These are phyloP conservation scores for Chrysanthemum lavandulifolium DNA, from an alignment of 129 eudicot species.

Conservation along the genomic window DNA sequence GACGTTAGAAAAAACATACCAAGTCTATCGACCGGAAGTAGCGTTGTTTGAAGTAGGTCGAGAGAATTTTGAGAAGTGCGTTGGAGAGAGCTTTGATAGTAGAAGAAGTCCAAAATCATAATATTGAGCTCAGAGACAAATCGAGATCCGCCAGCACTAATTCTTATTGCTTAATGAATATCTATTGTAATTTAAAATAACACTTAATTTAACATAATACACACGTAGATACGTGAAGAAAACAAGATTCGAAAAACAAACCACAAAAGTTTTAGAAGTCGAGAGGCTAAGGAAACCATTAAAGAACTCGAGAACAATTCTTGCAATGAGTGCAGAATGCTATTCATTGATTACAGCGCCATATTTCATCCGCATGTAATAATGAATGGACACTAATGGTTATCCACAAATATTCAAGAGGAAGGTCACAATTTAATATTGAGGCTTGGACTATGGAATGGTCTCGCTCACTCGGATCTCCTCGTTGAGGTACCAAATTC, in stretches of 20 bases:
- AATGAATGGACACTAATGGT: too few relatives aligned
- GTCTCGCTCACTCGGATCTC: too few relatives aligned
- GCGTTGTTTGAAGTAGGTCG: slow-evolving; percentile 96
- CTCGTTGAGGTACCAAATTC: too few relatives aligned
- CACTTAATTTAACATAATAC: background rate
- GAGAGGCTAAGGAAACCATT: slow-evolving; percentile 86
- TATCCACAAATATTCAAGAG: too few relatives aligned
- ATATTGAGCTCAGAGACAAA: slow-evolving; percentile 77
- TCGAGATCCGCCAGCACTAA: slow-evolving; percentile 74
- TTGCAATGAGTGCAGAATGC: too few relatives aligned
- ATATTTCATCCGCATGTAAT: too few relatives aligned
- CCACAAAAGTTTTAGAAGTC: slow-evolving; percentile 78
- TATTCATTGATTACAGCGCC: too few relatives aligned
- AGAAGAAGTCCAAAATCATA: slow-evolving; percentile 90
- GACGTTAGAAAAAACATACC: slow-evolving; percentile 68
- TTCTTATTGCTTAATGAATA: background rate
- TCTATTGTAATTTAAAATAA: background rate
- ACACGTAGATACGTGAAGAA: slow-evolving; percentile 63
- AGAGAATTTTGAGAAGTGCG: slow-evolving; percentile 82
- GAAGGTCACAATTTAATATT: too few relatives aligned
- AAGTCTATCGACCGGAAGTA: slow-evolving; percentile 87
- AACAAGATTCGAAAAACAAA: slow-evolving; percentile 74
- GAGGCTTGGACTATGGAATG: too few relatives aligned
- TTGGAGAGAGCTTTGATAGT: slow-evolving; percentile 84
- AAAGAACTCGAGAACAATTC: slow-evolving; percentile 87